Evolutionary conservation across 805 yeast genomes (phyloP), one percentile per base, ranked within the genome.

Genomic region (Myxozyma monticola): DNA sequence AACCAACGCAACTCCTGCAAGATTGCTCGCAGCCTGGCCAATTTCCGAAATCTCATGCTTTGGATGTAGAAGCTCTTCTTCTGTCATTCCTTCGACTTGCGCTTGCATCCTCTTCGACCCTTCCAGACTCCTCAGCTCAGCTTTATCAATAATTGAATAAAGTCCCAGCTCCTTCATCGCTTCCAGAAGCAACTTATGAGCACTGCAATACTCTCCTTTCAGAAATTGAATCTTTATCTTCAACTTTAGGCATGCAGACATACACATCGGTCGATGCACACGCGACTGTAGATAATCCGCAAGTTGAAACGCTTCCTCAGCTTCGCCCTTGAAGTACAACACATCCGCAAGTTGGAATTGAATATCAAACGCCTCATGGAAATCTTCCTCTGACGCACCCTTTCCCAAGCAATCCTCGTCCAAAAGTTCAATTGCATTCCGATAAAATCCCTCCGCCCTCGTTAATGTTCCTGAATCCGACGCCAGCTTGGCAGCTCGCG

Each of bases 391-490:
- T 4, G 31, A 28, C 22, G 36, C 38, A 2, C 24, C 42, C 4
- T 28, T 36, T 21, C 49, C 41, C 58, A 55, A 56, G 37, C 45
- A 45, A 9, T 54, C 49, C 18, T 12, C 14, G 22, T 45, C 49
- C 10, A 58, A 29, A 12, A 58, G 41, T 4, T 36, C 28, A 12
- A 54, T 42, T 14, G 50, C 59, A 4, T 42, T 44, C 12, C 38
- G 18, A 28, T 48, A 54, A 10, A 47, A 34, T 24, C 38, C 49
- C n/a, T 30, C 41, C 6, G 61, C 46, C 31, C 31, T 38, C 21
- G 24, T 17, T 14, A 40, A 40, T 18, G 61, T 34, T 3, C 60
- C 60, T 30, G 17, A 29, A 14, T 39, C 44, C 6, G 40, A 15
- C 2, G 57, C 47, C 10, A 21, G 29, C 20, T 29, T 29, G 5